phyloP scores from a whole-genome alignment of 768 basidiomycete species.

The Phylloporus sp. region DNA sequence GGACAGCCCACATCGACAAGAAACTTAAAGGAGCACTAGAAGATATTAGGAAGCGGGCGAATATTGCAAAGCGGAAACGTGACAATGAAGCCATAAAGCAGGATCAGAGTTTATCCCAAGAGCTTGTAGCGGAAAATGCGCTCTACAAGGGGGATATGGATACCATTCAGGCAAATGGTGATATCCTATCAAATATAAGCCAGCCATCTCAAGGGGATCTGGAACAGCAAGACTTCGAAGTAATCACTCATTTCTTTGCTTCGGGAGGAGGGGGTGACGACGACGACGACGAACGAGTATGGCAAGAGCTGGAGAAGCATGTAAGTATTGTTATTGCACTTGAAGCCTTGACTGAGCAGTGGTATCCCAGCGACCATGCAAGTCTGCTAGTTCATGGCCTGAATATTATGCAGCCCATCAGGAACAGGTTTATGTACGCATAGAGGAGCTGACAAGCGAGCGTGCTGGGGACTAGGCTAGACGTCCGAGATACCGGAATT shows the following conservation, averaged over 20 bases:
- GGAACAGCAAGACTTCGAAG: constrained; percentile 43
- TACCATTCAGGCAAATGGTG: neutral
- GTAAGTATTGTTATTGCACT: constrained; percentile 31
- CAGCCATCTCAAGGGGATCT: constrained; percentile 7
- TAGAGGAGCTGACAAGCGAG: constrained; percentile 30
- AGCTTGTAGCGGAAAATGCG: neutral
- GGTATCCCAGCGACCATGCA: constrained; percentile 35
- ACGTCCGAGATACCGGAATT: neutral
- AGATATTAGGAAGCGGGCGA: constrained; percentile 45
- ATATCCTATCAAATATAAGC: neutral
- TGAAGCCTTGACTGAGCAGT: neutral
- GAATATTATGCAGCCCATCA: constrained; percentile 48
- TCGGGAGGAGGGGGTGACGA: constrained; percentile 48
- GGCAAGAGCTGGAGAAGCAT: constrained; percentile 45
- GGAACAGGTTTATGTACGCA: constrained; percentile 39
- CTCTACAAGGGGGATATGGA: neutral
- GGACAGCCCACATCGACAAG: constrained; percentile 39
- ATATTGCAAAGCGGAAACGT: constrained; percentile 48
- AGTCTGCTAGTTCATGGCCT: constrained; percentile 44
- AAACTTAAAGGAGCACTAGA: constrained; percentile 40
- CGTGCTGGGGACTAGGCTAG: constrained; percentile 9
- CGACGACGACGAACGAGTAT: constrained; percentile 46
- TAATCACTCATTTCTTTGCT: constrained; percentile 54
- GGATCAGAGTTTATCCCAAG: neutral
- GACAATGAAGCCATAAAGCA: neutral